A percentile compares a stretch with the other conserved stretches of the same genome.
phyloP scores from a whole-genome alignment of 495 filamentous ascomycete genomes.

The Alectoria sarmentosa region DNA sequence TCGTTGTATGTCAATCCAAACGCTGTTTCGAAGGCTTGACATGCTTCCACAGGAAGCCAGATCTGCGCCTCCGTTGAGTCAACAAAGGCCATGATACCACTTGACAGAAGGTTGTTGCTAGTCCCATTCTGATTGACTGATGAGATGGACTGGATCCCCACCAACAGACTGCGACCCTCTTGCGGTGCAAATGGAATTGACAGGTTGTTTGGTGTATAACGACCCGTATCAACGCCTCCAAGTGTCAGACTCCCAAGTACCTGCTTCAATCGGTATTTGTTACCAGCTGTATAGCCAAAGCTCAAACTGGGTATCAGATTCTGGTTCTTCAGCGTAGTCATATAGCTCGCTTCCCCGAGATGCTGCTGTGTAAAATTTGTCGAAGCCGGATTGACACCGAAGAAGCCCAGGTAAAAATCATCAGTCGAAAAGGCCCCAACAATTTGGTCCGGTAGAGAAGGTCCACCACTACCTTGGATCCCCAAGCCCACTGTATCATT shows the following conservation, averaged over 20 bases:
- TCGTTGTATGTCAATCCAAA: conserved; percentile 45
- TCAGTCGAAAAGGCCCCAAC: conserved; percentile 41
- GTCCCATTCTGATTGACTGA: conserved; percentile 29
- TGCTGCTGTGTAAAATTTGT: conserved; percentile 43
- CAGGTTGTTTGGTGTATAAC: conserved; percentile 42
- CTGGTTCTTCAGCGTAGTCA: conserved; percentile 41
- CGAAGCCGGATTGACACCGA: conserved; percentile 47
- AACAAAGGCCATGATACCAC: conserved; percentile 34
- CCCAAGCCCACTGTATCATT: conserved; percentile 47
- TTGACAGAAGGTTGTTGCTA: conserved; percentile 17
- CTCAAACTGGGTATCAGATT: conserved; percentile 43
- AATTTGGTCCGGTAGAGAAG: conserved; percentile 39
- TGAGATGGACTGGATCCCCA: conserved; percentile 42
- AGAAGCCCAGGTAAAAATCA: conserved; percentile 47
- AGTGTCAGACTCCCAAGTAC: conserved; percentile 49
- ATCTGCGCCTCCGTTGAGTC: conserved; percentile 49
- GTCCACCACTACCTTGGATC: conserved; percentile 33
- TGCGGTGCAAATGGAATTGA: conserved; percentile 44
- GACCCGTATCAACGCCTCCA: conserved; percentile 48
- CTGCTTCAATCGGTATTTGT: conserved; percentile 45
- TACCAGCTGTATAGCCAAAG: conserved; percentile 52
- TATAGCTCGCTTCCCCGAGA: conserved; percentile 39
- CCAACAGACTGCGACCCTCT: conserved; percentile 42
- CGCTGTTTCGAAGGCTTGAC: conserved; percentile 45
- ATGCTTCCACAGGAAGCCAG: conserved; percentile 48